These are phyloP conservation scores for Filobasidium uniguttulatum DNA, from an alignment of 1,284 basidiomycete genomes.

Conservation along the genomic window DNA sequence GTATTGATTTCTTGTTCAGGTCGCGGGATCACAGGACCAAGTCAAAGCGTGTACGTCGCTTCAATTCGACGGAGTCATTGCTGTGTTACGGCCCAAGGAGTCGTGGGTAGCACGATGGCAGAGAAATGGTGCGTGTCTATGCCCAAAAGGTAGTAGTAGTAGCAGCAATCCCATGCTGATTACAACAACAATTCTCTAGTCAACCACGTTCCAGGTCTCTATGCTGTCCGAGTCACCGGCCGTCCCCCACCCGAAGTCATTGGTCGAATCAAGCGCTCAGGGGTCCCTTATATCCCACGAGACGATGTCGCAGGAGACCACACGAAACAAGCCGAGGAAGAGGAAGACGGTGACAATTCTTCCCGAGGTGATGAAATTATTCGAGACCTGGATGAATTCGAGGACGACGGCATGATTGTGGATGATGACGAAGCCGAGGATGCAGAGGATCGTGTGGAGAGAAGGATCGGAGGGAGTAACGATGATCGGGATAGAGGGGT, in stretches of 20 bases:
- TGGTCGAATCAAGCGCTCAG: slow-evolving; percentile 29
- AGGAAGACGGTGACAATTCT: slow-evolving; percentile 5
- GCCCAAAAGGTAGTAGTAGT: neutral
- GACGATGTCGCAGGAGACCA: slow-evolving; percentile 13
- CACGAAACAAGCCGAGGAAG: slow-evolving; percentile 8
- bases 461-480: slow-evolving; percentile 2
- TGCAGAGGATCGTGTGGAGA: slow-evolving; percentile 7
- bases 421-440: slow-evolving; percentile 10
- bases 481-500: neutral
- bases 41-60: slow-evolving; percentile 83
- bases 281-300: slow-evolving; percentile 14
- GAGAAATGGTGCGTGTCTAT: slow-evolving; percentile 53
- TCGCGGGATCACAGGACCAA: slow-evolving; percentile 74
- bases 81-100: slow-evolving; percentile 71
- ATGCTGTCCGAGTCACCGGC: slow-evolving; percentile 74
- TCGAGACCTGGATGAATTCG: slow-evolving; percentile 1
- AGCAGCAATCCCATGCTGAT: neutral
- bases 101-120: slow-evolving; percentile 97
- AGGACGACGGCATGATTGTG: slow-evolving; percentile 4
- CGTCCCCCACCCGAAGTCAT: slow-evolving; percentile 75
- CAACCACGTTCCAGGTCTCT: slow-evolving; percentile 72
- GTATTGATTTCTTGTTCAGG: slow-evolving; percentile 42
- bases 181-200: slow-evolving; percentile 40
- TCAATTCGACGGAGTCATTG: slow-evolving; percentile 84
- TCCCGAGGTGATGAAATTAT: neutral